Percentiles rank a stretch among this genome's conserved stretches.
Conservation (phyloP, 2,329 filamentous ascomycete species). For the Aulographum hederae region DNA sequence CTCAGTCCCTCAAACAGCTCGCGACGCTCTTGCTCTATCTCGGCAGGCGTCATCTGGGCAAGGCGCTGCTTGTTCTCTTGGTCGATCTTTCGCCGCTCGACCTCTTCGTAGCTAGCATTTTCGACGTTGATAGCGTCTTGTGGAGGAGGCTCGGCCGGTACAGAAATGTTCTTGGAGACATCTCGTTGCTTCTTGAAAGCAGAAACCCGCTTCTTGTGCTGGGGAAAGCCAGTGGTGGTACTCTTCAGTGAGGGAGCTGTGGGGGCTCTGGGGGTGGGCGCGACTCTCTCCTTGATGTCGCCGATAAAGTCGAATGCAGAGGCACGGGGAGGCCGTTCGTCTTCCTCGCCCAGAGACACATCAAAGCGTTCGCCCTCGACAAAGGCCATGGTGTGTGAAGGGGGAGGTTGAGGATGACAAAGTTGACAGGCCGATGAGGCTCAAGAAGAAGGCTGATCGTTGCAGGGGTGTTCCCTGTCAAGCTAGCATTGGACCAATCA, state of each 20-base stretch:
- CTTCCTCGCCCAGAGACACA: slow-evolving; percentile 4
- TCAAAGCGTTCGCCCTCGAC: slow-evolving; percentile 6
- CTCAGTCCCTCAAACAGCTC: slow-evolving; percentile 69
- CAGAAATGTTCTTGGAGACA: neutral
- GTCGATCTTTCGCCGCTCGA: slow-evolving; percentile 58
- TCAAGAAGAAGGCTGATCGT: no score
- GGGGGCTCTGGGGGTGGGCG: slow-evolving; percentile 39
- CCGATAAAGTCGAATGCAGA: slow-evolving; percentile 31
- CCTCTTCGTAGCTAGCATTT: slow-evolving; percentile 22
- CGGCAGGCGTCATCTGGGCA: slow-evolving; percentile 58
- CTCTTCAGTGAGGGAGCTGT: slow-evolving; percentile 40
- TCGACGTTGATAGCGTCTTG: neutral
- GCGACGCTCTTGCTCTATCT: slow-evolving; percentile 63
- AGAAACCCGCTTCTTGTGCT: slow-evolving; percentile 70
- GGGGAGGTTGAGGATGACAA: neutral
- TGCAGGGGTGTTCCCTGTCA: no score
- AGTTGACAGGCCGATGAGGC: no score
- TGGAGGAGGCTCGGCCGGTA: neutral
- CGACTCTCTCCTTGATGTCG: slow-evolving; percentile 64
- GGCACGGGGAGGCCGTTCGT: neutral
- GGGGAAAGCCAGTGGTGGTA: slow-evolving; percentile 60
- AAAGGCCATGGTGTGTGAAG: slow-evolving; percentile 5
- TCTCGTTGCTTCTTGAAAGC: neutral
- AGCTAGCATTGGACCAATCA: no score
- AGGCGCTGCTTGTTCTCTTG: slow-evolving; percentile 62